Evolutionary conservation across 1,139 yeast genomes (phyloP), one percentile per base, ranked within the genome.

Genomic region (Meyerozyma elateridarum): DNA sequence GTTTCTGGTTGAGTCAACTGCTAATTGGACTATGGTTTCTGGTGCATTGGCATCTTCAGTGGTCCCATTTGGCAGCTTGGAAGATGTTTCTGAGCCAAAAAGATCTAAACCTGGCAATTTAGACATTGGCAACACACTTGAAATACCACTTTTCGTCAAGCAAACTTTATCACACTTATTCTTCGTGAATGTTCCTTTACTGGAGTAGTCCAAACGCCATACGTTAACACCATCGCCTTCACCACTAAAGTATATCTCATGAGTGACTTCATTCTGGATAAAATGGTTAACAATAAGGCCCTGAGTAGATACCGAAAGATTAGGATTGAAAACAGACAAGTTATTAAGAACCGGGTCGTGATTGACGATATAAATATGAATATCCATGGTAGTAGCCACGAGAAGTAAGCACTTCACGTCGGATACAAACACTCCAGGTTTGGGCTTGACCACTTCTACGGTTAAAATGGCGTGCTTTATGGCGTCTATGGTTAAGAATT

Each of bases 131-230:
- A 79, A 60, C 14, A 80, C 71, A 30, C 74, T 68, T 1, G 82
- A 70, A 31, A 83, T 63, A 0, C 84, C 76, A 8, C 80, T 72
- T 51, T 82, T 78, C 1, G 93, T 83, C 32, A 82, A 68, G 51
- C 96, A 85, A 20, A 81, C 76, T 53, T 87, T 88, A 42, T 78
- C 79, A 51, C 95, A 85, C 46, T 79, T 82, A 49, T 85, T 83
- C 41, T 81, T 78, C 51, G 87, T 87, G 84, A 96, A 91, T 31
- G 87, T 82, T 29, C 89, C 91, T 22, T 83, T 76, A 41, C 80
- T 83, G n/a, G 89, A 75, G 52, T 93, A 93, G 38, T 77, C 80
- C 36, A 91, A 65, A 51, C 87, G 88, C 95, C 96, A 91, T 30
- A 93, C 69, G 46, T 89, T 79, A 28, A 73, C 63, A 3, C 91